Evolutionary conservation across 306 rosid species (phyloP).

Genomic region (Chamaecrista fasciculata): DNA sequence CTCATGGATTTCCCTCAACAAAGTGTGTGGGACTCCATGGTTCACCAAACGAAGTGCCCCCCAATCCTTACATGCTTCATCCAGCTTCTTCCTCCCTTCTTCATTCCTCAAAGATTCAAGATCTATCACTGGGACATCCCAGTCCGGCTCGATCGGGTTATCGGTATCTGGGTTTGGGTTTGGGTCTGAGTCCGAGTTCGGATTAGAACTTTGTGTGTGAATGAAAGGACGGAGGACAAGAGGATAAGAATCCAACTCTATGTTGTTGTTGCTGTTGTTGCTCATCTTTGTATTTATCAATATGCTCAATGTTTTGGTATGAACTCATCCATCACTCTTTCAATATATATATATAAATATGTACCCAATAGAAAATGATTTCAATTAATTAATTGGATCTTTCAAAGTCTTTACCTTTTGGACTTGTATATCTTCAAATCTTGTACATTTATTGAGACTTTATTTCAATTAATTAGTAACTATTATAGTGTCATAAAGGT

Average conservation of each 20-base stretch:
- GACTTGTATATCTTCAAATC: no score
- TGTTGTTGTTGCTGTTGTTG: no score
- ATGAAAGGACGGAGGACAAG: conserved; percentile 34
- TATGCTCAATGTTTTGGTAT: no score
- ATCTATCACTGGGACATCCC: conserved; percentile 44
- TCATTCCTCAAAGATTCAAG: conserved; percentile 31
- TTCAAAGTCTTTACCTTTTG: no score
- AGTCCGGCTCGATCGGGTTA: neutral
- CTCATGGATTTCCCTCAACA: conserved; percentile 43
- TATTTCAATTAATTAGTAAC: no score
- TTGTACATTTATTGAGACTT: no score
- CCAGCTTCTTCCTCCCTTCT: conserved; percentile 17
- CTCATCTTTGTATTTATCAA: no score
- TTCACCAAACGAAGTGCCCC: conserved; percentile 70
- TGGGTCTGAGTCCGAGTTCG: neutral
- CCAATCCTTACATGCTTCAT: conserved; percentile 61
- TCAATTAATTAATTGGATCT: no score
- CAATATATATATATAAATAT: no score
- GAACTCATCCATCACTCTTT: no score
- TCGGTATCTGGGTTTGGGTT: neutral
- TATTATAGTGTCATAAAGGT: no score
- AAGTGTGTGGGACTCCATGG: conserved; percentile 62
- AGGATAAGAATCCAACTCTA: conserved; percentile 46
- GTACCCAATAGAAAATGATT: no score
- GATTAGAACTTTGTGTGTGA: neutral